Evolutionary conservation across 176 grass and related monocot genomes (phyloP).

Genomic region (Elymus sibiricus): DNA sequence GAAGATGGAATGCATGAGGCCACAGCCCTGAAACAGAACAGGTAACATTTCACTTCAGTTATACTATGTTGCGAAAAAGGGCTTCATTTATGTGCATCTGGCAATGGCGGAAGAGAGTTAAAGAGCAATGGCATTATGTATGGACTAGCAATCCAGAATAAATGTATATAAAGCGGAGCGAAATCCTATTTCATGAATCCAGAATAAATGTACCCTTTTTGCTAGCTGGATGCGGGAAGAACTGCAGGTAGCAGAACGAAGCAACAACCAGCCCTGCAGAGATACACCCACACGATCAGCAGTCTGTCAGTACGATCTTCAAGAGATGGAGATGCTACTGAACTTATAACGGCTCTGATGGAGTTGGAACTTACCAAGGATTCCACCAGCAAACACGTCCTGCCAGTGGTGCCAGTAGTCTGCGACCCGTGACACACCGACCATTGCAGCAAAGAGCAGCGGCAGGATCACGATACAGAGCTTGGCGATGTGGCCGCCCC

Average conservation of each 20-base stretch:
- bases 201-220: constrained; percentile 14
- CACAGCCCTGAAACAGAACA: constrained; percentile 25
- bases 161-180: too few relatives aligned
- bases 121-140: not conserved
- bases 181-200: too few relatives aligned
- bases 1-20: constrained; percentile 38
- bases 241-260: constrained; percentile 44
- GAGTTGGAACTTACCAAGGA: constrained; percentile 12
- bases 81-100: not conserved
- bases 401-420: constrained; percentile 68
- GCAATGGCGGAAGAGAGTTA: not conserved
- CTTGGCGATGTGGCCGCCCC: constrained; percentile 34
- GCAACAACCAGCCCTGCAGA: constrained; percentile 32
- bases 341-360: not conserved
- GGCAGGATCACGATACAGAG: constrained; percentile 41
- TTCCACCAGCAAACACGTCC: constrained; percentile 39
- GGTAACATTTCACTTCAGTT: not conserved
- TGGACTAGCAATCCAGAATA: not conserved
- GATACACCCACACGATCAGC: not conserved
- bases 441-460: constrained; percentile 40
- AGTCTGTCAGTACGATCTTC: not conserved
- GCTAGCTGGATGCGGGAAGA: constrained; percentile 30
- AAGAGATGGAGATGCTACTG: not conserved
- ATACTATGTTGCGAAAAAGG: not conserved
- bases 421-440: constrained; percentile 36